Percentiles rank a stretch among this genome's conserved stretches.
Conservation (phyloP, 108 stramenopile species). For the Cyclostephanos invisitatus region DNA sequence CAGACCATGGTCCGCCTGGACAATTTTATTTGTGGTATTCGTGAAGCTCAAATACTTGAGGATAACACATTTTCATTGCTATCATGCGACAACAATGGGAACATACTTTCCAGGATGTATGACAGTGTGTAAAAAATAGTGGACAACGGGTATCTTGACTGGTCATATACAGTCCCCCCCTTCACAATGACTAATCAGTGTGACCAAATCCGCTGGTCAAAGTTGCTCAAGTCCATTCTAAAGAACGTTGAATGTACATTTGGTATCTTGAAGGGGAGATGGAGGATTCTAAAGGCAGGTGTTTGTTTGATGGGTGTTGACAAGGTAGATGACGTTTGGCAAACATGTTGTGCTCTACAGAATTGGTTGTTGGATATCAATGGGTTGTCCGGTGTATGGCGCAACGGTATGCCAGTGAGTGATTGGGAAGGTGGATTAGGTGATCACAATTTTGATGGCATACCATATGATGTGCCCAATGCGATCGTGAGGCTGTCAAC, state of each 20-base stretch:
- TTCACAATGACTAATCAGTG: constrained; percentile 3
- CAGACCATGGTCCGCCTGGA: no score
- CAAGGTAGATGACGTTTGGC: constrained; percentile 18
- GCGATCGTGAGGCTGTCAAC: not conserved
- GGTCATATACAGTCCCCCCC: constrained; percentile 37
- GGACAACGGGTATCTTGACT: constrained; percentile 45
- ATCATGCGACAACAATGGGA: no score
- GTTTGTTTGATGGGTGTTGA: constrained; percentile 17
- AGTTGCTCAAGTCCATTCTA: constrained; percentile 38
- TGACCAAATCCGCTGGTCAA: constrained; percentile 12
- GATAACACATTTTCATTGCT: no score
- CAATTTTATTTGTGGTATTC: no score
- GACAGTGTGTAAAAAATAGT: constrained; percentile 34
- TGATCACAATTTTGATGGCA: not conserved
- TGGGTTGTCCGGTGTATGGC: constrained; percentile 26
- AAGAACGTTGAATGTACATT: constrained; percentile 54
- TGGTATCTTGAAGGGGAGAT: constrained; percentile 48
- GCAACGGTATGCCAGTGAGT: not conserved
- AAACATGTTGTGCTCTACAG: constrained; percentile 48
- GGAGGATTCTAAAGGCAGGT: constrained; percentile 38
- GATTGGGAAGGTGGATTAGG: constrained; percentile 9
- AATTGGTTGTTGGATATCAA: constrained; percentile 46
- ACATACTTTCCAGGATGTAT: no score
- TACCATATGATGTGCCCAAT: not conserved
- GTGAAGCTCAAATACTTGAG: no score